Evolutionary conservation across 116 monocot species (phyloP), one percentile per base, ranked within the genome.

Genomic region (Phalaenopsis hybrid): DNA sequence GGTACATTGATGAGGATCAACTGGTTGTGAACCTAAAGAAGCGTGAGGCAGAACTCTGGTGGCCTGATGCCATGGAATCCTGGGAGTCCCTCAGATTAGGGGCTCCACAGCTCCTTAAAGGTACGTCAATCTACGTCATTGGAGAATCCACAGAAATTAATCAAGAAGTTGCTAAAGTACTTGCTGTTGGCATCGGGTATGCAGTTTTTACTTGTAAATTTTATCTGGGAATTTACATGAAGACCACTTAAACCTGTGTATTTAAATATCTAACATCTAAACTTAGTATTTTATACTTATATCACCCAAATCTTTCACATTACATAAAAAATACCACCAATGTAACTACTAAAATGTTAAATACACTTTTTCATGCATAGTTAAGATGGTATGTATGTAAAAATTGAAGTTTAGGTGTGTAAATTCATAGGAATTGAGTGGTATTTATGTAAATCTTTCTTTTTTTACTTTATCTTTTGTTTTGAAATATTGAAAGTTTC

Each of bases 1-100:
- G 96, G 96, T 97, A 90, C 82, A 88, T 94, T 23, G 96, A 97
- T 82, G 96, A 97, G 82, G 90, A 92, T 72, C 89, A 97, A 79
- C 81, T 97, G 76, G 94, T 92, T 18, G 65, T 97, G 25, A 94
- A 87, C 83, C 70, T 97, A 77, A 94, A 91, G 75, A 97, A 97
- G 84, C 79, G 82, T 78, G 87, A 92, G 11, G 52, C 57, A n/a
- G 89, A 92, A 11, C 58, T 96, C 83, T 91, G 87, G 83, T 96
- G 96, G 96, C 96, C 96, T 69, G 96, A 94, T 86, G 23, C 91
- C 31, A 80, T 82, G 86, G 96, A 96, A 90, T 89, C 90, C 17
- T 96, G 96, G 96, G 82, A 80, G 23, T 91, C 96, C 34, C 92
- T 97, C 59, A 86, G 86, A 69, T 11, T 81, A 50, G 94, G 91